A percentile compares a stretch with the other conserved stretches of the same genome.
phyloP scores from a whole-genome alignment of 169 alveolate species.

The Babesia caballi region DNA sequence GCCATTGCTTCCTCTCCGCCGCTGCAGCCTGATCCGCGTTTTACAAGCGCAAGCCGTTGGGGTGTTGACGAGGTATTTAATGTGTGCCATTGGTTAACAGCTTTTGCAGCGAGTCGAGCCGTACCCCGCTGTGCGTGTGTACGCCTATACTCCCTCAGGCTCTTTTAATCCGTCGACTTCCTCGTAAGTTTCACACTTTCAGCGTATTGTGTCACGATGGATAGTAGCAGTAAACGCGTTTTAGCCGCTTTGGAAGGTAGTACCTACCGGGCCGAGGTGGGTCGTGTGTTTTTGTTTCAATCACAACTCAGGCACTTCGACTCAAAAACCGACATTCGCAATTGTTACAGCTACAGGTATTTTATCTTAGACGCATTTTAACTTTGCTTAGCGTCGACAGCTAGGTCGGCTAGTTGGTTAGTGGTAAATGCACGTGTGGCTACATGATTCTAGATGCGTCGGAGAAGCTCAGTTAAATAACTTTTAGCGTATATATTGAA shows the following conservation, averaged over 20 bases:
- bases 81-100: background rate
- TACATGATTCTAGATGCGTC: conserved; percentile 17
- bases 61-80: conserved; percentile 28
- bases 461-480: conserved; percentile 5
- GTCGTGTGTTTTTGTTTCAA: background rate
- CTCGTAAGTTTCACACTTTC: conserved; percentile 8
- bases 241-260: conserved; percentile 27
- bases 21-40: too few relatives aligned
- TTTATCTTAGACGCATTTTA: background rate
- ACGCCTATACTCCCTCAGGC: conserved; percentile 38
- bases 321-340: conserved; percentile 3
- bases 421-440: background rate
- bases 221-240: conserved; percentile 36
- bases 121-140: conserved; percentile 40
- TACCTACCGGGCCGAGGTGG: conserved; percentile 39
- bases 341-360: conserved; percentile 16
- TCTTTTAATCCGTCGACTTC: conserved; percentile 47
- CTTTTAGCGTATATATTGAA: background rate
- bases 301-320: background rate
- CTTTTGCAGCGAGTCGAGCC: conserved; percentile 61
- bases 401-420: conserved; percentile 11
- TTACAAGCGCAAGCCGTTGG: background rate
- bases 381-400: conserved; percentile 16
- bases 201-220: background rate
- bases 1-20: too few relatives aligned